phyloP scores from a whole-genome alignment of 441 rosid genomes.

The Croton setiger region DNA sequence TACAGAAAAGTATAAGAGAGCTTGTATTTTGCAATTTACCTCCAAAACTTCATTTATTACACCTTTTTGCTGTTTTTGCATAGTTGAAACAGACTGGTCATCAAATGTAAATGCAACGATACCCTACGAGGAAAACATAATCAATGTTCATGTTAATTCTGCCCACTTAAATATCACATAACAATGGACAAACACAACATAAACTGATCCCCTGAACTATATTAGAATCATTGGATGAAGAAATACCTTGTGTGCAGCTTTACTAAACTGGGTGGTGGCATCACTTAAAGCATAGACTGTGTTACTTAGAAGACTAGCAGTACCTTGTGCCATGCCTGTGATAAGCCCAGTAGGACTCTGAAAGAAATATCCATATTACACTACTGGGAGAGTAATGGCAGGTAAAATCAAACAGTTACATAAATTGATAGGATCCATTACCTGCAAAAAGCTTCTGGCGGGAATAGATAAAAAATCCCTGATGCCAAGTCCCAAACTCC shows the following conservation, averaged over 20 bases:
- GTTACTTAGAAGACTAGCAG: slow-evolving; percentile 87
- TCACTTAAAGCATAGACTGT: slow-evolving; percentile 94
- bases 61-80: slow-evolving; percentile 80
- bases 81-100: slow-evolving; percentile 81
- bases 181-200: no score
- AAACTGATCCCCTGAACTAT: slow-evolving; percentile 14
- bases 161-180: neutral
- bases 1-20: neutral
- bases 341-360: slow-evolving; percentile 95
- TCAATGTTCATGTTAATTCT: neutral
- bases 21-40: slow-evolving; percentile 41
- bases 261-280: slow-evolving; percentile 97
- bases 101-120: slow-evolving; percentile 94
- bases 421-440: slow-evolving; percentile 25
- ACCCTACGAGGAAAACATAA: slow-evolving; percentile 47
- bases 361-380: slow-evolving; percentile 24
- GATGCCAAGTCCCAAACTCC: slow-evolving; percentile 90
- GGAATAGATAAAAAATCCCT: slow-evolving; percentile 94
- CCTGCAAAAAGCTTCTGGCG: slow-evolving; percentile 76
- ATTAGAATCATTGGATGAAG: slow-evolving; percentile 19
- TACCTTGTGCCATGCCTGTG: slow-evolving; percentile 93
- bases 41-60: slow-evolving; percentile 92
- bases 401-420: neutral
- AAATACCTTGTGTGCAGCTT: slow-evolving; percentile 96
- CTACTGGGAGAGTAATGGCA: slow-evolving; percentile 15